Evolutionary conservation across 2,329 filamentous ascomycete species (phyloP), one percentile per base, ranked within the genome.

Genomic region (Diaporthe humulicola): DNA sequence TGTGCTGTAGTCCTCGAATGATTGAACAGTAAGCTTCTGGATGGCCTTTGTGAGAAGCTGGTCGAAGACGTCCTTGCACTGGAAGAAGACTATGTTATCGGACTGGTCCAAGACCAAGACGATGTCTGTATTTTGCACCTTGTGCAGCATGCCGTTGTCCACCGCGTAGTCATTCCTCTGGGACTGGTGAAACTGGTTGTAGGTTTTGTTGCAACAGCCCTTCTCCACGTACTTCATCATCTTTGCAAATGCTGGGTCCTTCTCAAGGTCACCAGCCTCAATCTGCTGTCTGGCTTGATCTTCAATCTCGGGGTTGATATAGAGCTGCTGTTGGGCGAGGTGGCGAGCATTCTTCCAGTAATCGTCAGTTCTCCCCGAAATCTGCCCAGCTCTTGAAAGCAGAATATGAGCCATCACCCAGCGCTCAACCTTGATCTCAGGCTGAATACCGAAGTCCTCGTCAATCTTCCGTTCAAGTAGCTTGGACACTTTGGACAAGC

Each of bases 61-160:
- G 2, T 61, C n/a, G 45, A 72, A 72, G 4, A 61, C 70, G 14
- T 54, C 22, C 4, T 10, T 15, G 45, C 54, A 72, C 42, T 72
- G 70, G 22, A 72, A 72, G 9, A 60, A 17, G 2, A 72, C 25
- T 8, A 52, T 17, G n/a, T 64, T 64, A 22, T 45, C 42, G 3
- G 40, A 50, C 33, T n/a, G 57, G 19, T 72, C 70, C 54, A 72
- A 12, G 15, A 72, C n/a, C 4, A 72, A 2, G 42, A 72, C 15
- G 2, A 72, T 61, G 22, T 72, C 70, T 1, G 30, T 28, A 0
- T 28, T 33, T 8, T n/a, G 10, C 0, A 72, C 19, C 1, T 64
- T 61, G 40, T 61, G 30, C 3, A 72, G 36, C 15, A 72, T 30
- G 0, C 57, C 45, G n/a, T 54, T 64, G 0, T 48, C 33, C 0